Percentiles rank a stretch among this genome's conserved stretches.
Conservation (phyloP, 2,329 filamentous ascomycete genomes). For the Bipolaris cookei region DNA sequence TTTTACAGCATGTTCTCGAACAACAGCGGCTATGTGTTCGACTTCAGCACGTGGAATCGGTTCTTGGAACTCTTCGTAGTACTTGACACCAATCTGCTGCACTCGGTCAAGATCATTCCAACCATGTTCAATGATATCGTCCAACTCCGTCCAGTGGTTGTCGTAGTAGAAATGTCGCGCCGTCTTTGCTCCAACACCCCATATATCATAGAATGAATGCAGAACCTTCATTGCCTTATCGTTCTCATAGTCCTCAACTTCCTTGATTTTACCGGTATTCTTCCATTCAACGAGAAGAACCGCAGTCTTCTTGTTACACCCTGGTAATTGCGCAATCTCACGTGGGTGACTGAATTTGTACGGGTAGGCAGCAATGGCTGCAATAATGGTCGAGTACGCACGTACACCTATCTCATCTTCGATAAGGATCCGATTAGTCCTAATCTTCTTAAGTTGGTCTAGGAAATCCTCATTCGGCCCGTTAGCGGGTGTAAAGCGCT, state of each 20-base stretch:
- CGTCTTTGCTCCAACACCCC: conserved; percentile 86
- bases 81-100: conserved; percentile 94
- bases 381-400: conserved; percentile 87
- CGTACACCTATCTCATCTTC: conserved; percentile 80
- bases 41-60: conserved; percentile 77
- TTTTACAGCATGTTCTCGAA: conserved; percentile 70
- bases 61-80: conserved; percentile 80
- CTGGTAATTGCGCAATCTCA: conserved; percentile 66
- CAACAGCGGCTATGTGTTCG: conserved; percentile 67
- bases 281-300: conserved; percentile 79
- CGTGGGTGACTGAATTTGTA: conserved; percentile 55
- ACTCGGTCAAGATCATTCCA: conserved; percentile 77
- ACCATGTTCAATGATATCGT: conserved; percentile 83
- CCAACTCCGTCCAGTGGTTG: conserved; percentile 79
- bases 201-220: conserved; percentile 79
- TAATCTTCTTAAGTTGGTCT: conserved; percentile 73
- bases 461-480: conserved; percentile 80
- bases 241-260: conserved; percentile 67
- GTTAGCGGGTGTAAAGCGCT: conserved; percentile 73
- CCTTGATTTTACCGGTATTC: conserved; percentile 65
- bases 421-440: conserved; percentile 71
- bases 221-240: conserved; percentile 71
- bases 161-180: conserved; percentile 81
- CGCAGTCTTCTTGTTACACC: conserved; percentile 81
- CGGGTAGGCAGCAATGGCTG: conserved; percentile 82